Evolutionary conservation across 2,329 filamentous ascomycete genomes (phyloP).

Genomic region (Botrytis medusae): DNA sequence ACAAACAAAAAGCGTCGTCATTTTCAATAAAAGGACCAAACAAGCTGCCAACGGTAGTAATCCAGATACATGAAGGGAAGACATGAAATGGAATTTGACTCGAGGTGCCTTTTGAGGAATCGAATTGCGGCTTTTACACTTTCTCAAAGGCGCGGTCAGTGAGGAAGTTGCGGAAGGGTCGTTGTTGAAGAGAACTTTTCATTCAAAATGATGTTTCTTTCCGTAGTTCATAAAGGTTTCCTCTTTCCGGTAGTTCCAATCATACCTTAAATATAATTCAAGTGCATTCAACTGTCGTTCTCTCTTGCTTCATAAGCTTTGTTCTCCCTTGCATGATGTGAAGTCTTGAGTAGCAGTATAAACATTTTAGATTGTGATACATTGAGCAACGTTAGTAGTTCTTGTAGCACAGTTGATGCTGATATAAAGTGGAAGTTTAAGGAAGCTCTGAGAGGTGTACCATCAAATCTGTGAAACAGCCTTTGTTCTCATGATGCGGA

Average conservation of each 20-base stretch:
- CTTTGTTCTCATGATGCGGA: too few relatives aligned
- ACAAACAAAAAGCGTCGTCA: not conserved
- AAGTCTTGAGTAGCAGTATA: too few relatives aligned
- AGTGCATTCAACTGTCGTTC: not conserved
- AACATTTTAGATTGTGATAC: too few relatives aligned
- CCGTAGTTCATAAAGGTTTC: not conserved
- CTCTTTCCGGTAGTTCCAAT: not conserved
- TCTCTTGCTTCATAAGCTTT: not conserved
- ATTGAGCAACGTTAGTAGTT: too few relatives aligned
- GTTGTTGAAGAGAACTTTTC: not conserved
- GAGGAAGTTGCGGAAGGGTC: not conserved
- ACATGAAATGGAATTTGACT: not conserved
- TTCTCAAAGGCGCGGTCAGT: not conserved
- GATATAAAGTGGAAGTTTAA: too few relatives aligned
- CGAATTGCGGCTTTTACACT: not conserved
- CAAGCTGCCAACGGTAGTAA: not conserved
- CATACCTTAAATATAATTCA: too few relatives aligned
- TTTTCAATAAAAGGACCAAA: not conserved
- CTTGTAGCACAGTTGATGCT: too few relatives aligned
- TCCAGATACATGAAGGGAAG: not conserved
- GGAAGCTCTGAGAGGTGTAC: too few relatives aligned
- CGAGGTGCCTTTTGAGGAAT: not conserved
- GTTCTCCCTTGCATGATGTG: not conserved
- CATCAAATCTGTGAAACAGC: too few relatives aligned
- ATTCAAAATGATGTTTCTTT: not conserved